These are phyloP conservation scores for Hypseocharis bilobata DNA, from an alignment of 441 rosid species.

Conservation along the genomic window DNA sequence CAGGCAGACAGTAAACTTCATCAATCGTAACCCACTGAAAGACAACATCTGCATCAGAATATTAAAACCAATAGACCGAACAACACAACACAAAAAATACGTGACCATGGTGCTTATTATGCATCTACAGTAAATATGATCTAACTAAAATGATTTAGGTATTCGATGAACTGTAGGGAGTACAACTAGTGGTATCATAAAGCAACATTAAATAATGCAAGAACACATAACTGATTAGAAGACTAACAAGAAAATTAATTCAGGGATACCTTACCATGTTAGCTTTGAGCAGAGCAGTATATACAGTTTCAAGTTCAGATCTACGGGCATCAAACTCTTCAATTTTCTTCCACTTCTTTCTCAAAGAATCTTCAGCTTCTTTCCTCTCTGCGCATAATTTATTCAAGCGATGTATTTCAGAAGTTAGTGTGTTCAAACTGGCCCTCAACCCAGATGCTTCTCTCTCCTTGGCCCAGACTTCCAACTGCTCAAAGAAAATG, in stretches of 20 bases:
- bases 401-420: conserved; percentile 73
- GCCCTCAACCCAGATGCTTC: conserved; percentile 82
- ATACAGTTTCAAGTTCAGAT: conserved; percentile 81
- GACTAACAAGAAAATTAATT: conserved; percentile 7
- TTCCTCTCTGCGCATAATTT: conserved; percentile 84
- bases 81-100: background rate
- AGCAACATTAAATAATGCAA: background rate
- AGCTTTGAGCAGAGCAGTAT: conserved; percentile 70
- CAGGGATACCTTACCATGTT: conserved; percentile 48
- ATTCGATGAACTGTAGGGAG: too few relatives aligned
- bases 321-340: conserved; percentile 88
- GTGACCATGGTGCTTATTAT: too few relatives aligned
- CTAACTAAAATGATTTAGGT: too few relatives aligned
- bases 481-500: conserved; percentile 44
- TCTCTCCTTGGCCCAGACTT: conserved; percentile 91
- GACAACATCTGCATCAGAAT: background rate
- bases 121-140: too few relatives aligned
- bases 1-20: background rate
- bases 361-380: conserved; percentile 81
- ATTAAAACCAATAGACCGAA: background rate
- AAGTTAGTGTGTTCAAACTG: conserved; percentile 68
- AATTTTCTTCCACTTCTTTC: conserved; percentile 91
- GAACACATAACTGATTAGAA: background rate
- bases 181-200: background rate
- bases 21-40: background rate